A percentile compares a stretch with the other conserved stretches of the same genome.
These are phyloP conservation scores for Graphiopsis chlorocephala DNA, from an alignment of 2,329 filamentous ascomycete genomes.

Conservation along the genomic window DNA sequence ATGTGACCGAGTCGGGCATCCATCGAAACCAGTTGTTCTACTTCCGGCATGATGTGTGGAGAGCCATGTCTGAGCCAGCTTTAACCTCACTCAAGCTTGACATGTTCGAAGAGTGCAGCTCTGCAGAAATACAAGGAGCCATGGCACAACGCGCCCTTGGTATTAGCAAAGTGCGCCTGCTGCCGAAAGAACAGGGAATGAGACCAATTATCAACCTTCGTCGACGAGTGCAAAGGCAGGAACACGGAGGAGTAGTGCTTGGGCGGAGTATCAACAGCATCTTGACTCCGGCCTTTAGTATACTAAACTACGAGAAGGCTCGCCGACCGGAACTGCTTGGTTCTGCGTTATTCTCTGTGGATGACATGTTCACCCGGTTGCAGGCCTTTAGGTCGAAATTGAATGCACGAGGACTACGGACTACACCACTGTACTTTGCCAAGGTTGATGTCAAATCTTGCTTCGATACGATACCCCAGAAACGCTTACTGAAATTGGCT, in stretches of 20 bases:
- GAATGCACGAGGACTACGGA: constrained; percentile 30
- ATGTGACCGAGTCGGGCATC: constrained; percentile 84
- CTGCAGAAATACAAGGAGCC: constrained; percentile 54
- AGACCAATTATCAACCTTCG: constrained; percentile 86
- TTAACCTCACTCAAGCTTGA: constrained; percentile 63
- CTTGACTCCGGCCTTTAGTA: constrained; percentile 70
- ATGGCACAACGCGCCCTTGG: constrained; percentile 66
- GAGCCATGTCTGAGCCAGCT: constrained; percentile 68
- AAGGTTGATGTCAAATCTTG: constrained; percentile 90
- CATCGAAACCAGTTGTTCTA: constrained; percentile 84
- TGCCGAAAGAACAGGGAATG: constrained; percentile 76
- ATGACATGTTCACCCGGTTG: constrained; percentile 73
- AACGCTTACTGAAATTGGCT: constrained; percentile 67
- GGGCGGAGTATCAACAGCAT: constrained; percentile 67
- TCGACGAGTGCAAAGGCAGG: constrained; percentile 55
- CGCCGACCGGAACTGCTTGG: constrained; percentile 61
- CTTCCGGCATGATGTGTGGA: constrained; percentile 93
- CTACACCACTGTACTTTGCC: constrained; percentile 69
- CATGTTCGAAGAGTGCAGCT: constrained; percentile 76
- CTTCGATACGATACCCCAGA: constrained; percentile 93
- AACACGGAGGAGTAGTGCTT: constrained; percentile 55
- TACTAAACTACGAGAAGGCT: constrained; percentile 72
- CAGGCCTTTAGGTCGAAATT: constrained; percentile 63
- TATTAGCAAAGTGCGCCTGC: constrained; percentile 72
- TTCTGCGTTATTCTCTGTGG: constrained; percentile 74